Base-by-base conservation (phyloP, 1,284 basidiomycete genomes). In the Apiotrichum gamsii region DNA sequence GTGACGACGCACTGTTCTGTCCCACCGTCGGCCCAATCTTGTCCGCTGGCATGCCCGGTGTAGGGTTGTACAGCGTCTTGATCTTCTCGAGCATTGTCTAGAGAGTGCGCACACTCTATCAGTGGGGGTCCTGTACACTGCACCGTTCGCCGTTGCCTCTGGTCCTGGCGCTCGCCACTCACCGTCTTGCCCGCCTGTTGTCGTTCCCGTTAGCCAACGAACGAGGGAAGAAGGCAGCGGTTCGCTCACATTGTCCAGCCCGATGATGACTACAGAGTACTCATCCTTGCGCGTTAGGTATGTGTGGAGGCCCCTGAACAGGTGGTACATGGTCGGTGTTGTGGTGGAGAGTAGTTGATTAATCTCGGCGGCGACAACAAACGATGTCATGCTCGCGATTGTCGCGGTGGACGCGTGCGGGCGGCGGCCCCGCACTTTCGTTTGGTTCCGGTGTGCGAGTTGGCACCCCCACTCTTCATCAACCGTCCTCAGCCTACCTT, bases 1-100 rank as follows among this genome's bases (percentile, higher is more conserved):
- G n/a, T n/a, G n/a, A n/a, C n/a, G n/a, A 68, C 80, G 53, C 54
- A 93, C 90, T 93, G 71, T 95, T 95, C 72, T 95, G 90, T 0
- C 90, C 90, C 2, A 96, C 86, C 0, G 91, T 95, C 0, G 91
- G 91, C 0, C 80, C 88, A 61, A 96, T 94, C 73, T 89, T 91
- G 60, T 89, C 85, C 0, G 90, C 82, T 30, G 85, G 76, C 30
- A 91, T 79, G 0, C 87, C 88, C 0, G 88, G 88, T 1, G 80
- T 81, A 29, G 87, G 82, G 61, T 84, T 91, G 67, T 93, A 95
- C 1, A 87, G 72, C 2, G 85, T 90, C 77, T 94, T 95, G 57
- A 94, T 90, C 72, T 84, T 85, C 75, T 95, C 90, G 33, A 94
- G 76, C 58, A 93, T 76, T 0, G 89, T 91, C 89, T 90, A 35